Evolutionary conservation across 768 basidiomycete genomes (phyloP).

Genomic region (Leccinum fibrillosum): DNA sequence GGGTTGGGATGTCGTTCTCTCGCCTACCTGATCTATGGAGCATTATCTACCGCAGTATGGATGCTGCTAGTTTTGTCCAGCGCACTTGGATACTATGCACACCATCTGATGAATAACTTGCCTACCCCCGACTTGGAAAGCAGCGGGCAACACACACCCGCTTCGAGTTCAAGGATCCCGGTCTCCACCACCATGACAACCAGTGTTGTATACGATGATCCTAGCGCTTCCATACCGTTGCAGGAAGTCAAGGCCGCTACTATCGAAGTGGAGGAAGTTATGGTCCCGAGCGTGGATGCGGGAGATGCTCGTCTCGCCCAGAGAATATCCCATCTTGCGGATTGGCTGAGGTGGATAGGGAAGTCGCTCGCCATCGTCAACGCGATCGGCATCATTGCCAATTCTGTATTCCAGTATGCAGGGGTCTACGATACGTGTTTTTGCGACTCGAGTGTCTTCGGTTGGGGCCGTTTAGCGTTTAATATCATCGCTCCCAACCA

Average conservation of each 20-base stretch:
- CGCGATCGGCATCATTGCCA: constrained; percentile 23
- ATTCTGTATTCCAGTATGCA: constrained; percentile 30
- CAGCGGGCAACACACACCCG: neutral
- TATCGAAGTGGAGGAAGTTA: neutral
- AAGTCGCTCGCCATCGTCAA: constrained; percentile 29
- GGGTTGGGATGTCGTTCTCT: constrained; percentile 35
- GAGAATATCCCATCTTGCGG: neutral
- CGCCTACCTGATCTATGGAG: constrained; percentile 30
- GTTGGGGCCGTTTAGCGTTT: constrained; percentile 25
- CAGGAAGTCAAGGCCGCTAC: neutral
- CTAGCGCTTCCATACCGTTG: neutral
- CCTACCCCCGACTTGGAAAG: neutral
- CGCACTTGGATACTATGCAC: constrained; percentile 20
- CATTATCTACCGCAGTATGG: constrained; percentile 30
- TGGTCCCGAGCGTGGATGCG: neutral
- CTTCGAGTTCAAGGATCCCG: too few relatives aligned
- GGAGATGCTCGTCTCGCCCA: neutral
- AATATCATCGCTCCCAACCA: constrained; percentile 19
- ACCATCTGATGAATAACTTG: neutral
- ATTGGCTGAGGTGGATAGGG: constrained; percentile 24
- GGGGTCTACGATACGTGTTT: constrained; percentile 28
- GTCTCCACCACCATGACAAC: neutral
- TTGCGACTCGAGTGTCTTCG: constrained; percentile 27
- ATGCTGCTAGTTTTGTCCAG: constrained; percentile 30
- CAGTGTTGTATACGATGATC: neutral